Conservation (phyloP, 176 grass and related monocot genomes). For the Oropetium thomaeum region DNA sequence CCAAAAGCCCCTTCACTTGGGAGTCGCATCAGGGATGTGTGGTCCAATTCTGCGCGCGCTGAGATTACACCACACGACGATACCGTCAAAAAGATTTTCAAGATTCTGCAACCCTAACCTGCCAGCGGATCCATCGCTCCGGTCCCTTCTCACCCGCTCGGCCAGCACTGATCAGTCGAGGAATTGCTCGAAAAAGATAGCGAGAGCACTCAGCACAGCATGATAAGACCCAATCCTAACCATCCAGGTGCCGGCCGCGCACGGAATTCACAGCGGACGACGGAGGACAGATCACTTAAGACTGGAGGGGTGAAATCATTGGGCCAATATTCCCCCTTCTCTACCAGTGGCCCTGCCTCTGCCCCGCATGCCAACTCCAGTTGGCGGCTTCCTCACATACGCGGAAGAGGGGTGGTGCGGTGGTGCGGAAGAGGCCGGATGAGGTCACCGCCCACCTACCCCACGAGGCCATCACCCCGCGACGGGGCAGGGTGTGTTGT, state of each 20-base stretch:
- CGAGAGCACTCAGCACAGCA: background rate
- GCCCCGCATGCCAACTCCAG: background rate
- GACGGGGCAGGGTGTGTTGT: background rate
- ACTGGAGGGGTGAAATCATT: background rate
- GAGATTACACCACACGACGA: no score
- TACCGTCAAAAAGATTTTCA: no score
- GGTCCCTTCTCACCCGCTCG: no score
- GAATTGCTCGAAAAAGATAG: background rate
- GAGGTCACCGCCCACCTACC: background rate
- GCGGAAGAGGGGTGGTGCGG: no score
- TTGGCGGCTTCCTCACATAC: constrained; percentile 41
- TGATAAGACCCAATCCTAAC: background rate
- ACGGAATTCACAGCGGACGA: constrained; percentile 10
- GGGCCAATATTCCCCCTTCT: background rate
- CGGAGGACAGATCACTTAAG: background rate
- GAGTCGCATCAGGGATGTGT: no score
- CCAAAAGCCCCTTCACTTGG: background rate
- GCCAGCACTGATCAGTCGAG: background rate
- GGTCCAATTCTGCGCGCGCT: no score
- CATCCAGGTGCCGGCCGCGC: background rate
- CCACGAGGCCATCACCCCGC: no score
- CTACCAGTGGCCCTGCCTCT: background rate
- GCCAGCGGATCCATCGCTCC: background rate
- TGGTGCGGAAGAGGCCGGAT: no score
- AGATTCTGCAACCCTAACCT: no score